phyloP scores from a whole-genome alignment of 331 rosid genomes.

The Rosa hybrid region DNA sequence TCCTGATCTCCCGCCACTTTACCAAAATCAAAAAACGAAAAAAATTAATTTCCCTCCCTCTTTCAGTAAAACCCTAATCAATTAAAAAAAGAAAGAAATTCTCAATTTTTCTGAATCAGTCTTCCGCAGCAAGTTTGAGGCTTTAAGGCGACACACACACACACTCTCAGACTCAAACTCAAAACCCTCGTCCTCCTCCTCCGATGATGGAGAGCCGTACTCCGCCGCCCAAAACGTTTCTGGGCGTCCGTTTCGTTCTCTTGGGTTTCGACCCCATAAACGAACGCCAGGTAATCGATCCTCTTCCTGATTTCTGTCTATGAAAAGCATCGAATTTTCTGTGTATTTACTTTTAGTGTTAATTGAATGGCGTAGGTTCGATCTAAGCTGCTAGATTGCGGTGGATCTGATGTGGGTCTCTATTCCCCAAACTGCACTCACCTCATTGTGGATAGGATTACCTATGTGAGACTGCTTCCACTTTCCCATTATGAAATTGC shows the following conservation, averaged over 20 bases:
- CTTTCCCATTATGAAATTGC: neutral
- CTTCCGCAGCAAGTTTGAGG: slow-evolving; percentile 46
- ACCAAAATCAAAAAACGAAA: slow-evolving; percentile 32
- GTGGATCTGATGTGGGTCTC: slow-evolving; percentile 69
- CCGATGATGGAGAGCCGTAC: slow-evolving; percentile 37
- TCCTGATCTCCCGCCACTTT: slow-evolving; percentile 27
- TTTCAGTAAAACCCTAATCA: neutral
- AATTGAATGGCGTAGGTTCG: slow-evolving; percentile 53
- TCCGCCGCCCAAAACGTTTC: slow-evolving; percentile 39
- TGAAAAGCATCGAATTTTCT: neutral
- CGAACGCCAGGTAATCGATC: slow-evolving; percentile 51
- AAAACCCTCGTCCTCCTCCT: neutral
- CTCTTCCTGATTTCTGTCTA: neutral
- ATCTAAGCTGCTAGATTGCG: slow-evolving; percentile 66
- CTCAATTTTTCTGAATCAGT: neutral
- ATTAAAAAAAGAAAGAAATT: no score
- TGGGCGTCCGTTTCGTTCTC: slow-evolving; percentile 65
- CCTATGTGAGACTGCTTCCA: slow-evolving; percentile 39
- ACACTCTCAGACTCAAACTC: neutral
- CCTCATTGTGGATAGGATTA: slow-evolving; percentile 65
- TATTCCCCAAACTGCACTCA: slow-evolving; percentile 67
- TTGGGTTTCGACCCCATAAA: slow-evolving; percentile 52
- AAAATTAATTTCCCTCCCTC: slow-evolving; percentile 2
- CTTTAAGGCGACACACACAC: neutral
- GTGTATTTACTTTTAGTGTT: neutral